These are phyloP conservation scores for Huiozyma naganishii DNA, from an alignment of 805 yeast species.

Conservation along the genomic window DNA sequence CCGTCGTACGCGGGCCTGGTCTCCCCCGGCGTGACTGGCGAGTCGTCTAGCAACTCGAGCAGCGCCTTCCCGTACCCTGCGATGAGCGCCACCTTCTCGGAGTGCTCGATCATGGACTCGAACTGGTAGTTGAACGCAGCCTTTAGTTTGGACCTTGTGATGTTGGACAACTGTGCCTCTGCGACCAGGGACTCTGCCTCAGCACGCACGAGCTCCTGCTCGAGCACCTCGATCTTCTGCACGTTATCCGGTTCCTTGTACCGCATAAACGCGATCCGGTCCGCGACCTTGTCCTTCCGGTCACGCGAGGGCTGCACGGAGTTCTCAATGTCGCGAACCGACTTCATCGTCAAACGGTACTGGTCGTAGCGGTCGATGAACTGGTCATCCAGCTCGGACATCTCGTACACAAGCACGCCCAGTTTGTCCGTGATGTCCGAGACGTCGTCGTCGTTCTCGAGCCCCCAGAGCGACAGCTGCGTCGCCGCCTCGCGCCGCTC, in stretches of 20 bases:
- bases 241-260: slow-evolving; percentile 71
- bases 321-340: slow-evolving; percentile 74
- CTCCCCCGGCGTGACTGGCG: slow-evolving; percentile 87
- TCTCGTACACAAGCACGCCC: slow-evolving; percentile 72
- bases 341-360: slow-evolving; percentile 71
- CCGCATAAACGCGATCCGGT: slow-evolving; percentile 71
- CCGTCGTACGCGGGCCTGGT: slow-evolving; percentile 85
- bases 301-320: slow-evolving; percentile 84
- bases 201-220: slow-evolving; percentile 83
- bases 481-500: slow-evolving; percentile 76
- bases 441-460: slow-evolving; percentile 75
- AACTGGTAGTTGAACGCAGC: slow-evolving; percentile 77
- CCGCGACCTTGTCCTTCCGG: slow-evolving; percentile 76
- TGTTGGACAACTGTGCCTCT: slow-evolving; percentile 82
- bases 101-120: slow-evolving; percentile 74
- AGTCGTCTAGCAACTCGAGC: slow-evolving; percentile 70
- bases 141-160: slow-evolving; percentile 77
- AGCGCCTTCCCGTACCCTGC: slow-evolving; percentile 87
- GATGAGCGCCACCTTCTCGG: slow-evolving; percentile 76
- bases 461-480: slow-evolving; percentile 81
- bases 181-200: slow-evolving; percentile 89
- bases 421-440: slow-evolving; percentile 79
- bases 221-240: slow-evolving; percentile 65
- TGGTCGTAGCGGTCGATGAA: slow-evolving; percentile 80
- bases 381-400: slow-evolving; percentile 80